phyloP scores from a whole-genome alignment of 2,329 filamentous ascomycete genomes.

The Phialophora chinensis region DNA sequence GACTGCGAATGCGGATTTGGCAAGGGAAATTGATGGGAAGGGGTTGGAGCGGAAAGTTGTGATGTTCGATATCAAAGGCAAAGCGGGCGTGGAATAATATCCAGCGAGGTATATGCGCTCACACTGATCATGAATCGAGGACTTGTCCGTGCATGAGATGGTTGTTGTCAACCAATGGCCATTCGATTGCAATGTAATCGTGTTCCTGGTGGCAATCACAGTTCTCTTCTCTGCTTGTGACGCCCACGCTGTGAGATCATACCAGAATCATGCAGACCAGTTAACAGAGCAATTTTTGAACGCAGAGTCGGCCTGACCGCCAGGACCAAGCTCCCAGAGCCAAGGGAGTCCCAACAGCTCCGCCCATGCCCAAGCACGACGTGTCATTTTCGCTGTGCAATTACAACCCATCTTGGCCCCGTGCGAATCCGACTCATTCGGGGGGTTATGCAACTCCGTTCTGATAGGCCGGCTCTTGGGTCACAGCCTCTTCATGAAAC shows the following conservation, averaged over 20 bases:
- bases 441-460: too few relatives aligned
- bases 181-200: neutral
- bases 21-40: constrained; percentile 32
- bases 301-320: neutral
- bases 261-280: neutral
- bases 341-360: neutral
- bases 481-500: neutral
- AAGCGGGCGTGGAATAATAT: neutral
- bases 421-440: too few relatives aligned
- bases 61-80: neutral
- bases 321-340: neutral
- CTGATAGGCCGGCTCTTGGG: too few relatives aligned
- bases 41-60: constrained; percentile 15
- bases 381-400: too few relatives aligned
- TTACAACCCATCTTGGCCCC: too few relatives aligned
- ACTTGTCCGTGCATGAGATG: neutral
- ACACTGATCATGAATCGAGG: neutral
- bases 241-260: neutral
- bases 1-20: constrained; percentile 41
- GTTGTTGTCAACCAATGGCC: constrained; percentile 29
- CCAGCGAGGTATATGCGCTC: neutral
- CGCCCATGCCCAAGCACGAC: neutral
- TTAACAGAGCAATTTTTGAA: neutral
- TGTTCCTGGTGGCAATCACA: neutral
- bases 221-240: neutral